phyloP scores from a whole-genome alignment of 352 stramenopile genomes.

The Pythium myriotylum region DNA sequence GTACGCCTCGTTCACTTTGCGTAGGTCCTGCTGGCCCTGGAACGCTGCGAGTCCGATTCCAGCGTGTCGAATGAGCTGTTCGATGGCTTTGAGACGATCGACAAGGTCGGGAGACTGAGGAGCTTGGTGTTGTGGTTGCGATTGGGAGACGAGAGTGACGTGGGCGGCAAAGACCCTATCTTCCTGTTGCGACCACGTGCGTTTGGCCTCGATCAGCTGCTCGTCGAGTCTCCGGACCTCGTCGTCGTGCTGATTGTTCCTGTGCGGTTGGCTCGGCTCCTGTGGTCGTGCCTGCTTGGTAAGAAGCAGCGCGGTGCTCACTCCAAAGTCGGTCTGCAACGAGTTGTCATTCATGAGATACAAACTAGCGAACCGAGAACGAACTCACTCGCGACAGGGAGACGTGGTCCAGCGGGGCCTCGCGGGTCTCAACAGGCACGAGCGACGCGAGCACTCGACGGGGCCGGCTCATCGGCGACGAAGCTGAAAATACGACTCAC shows the following conservation, averaged over 20 bases:
- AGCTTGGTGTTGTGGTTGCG: not conserved
- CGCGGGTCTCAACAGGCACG: conserved; percentile 20
- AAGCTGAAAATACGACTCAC: not conserved
- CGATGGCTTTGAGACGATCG: not conserved
- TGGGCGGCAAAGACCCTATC: conserved; percentile 10
- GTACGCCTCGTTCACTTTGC: conserved; percentile 4
- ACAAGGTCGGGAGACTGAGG: not conserved
- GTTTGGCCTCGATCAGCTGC: conserved; percentile 10
- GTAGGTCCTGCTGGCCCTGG: not conserved
- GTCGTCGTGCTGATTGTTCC: conserved; percentile 24
- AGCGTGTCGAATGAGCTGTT: conserved; percentile 8
- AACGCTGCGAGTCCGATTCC: not conserved
- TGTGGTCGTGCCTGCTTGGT: not conserved
- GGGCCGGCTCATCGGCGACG: not conserved
- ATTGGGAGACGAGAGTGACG: not conserved
- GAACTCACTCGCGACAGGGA: conserved; percentile 1
- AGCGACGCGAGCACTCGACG: conserved; percentile 27
- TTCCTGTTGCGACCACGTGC: conserved; percentile 20
- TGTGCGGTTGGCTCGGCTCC: not conserved
- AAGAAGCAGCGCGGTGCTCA: conserved; percentile 14
- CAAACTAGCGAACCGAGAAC: not conserved
- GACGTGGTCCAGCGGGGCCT: conserved; percentile 19
- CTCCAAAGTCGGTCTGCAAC: conserved; percentile 18
- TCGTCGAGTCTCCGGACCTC: conserved; percentile 3
- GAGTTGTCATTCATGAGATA: not conserved